phyloP scores from a whole-genome alignment of 768 basidiomycete genomes.

The Lyophyllum semitale region DNA sequence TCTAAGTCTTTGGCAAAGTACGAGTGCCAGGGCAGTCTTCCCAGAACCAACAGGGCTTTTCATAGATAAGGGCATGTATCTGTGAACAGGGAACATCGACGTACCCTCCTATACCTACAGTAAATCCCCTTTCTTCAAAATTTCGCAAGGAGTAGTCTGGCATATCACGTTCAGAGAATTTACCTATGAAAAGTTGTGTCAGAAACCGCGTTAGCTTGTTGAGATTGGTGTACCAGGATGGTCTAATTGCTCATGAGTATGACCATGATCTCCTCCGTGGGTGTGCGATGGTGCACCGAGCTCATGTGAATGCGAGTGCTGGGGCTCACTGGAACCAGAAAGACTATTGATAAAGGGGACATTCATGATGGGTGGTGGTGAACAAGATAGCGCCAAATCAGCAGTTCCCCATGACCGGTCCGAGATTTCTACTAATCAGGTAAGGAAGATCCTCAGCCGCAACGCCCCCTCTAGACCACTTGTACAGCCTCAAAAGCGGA shows the following conservation, averaged over 20 bases:
- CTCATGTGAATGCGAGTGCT: constrained; percentile 54
- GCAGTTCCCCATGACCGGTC: too few species aligned
- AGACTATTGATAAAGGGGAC: constrained; percentile 80
- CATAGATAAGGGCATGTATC: constrained; percentile 1
- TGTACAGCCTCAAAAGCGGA: too few species aligned
- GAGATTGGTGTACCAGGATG: constrained; percentile 65
- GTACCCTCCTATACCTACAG: constrained; percentile 96
- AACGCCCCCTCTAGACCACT: too few species aligned
- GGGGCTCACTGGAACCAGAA: constrained; percentile 28
- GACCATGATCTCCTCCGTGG: constrained; percentile 82
- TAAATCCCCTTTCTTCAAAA: constrained; percentile 93
- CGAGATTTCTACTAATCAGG: too few species aligned
- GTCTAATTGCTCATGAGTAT: constrained; percentile 92
- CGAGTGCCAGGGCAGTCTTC: constrained; percentile 92
- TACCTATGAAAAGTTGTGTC: constrained; percentile 52
- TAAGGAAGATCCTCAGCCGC: too few species aligned
- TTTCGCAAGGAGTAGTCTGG: constrained; percentile 84
- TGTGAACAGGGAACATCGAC: constrained; percentile 20
- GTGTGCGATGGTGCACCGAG: constrained; percentile 49
- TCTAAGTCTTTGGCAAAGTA: constrained; percentile 81
- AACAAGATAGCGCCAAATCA: too few species aligned
- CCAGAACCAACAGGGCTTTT: constrained; percentile 94
- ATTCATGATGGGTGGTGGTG: constrained; percentile 47
- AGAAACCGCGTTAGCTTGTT: background rate
- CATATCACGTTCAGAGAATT: constrained; percentile 88